Conservation (phyloP, 208 protist genomes). For the Crithidia expoeki region DNA sequence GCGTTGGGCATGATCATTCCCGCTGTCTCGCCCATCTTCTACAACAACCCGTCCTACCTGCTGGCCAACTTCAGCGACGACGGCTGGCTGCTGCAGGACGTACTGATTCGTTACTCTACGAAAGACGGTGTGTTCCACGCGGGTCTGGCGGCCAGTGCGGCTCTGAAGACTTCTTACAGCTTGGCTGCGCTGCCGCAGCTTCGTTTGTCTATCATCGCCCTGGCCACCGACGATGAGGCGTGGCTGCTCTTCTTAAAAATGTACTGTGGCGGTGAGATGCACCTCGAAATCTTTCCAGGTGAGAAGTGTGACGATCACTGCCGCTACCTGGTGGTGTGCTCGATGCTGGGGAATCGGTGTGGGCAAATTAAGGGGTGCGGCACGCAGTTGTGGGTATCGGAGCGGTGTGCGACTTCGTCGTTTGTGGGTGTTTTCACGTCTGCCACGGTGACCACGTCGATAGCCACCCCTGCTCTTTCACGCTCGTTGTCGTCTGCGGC, state of each 20-base stretch:
- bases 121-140: conserved; percentile 38
- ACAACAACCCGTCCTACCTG: conserved; percentile 75
- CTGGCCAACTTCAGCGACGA: conserved; percentile 46
- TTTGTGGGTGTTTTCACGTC: no score
- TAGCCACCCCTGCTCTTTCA: no score
- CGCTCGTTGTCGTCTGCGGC: no score
- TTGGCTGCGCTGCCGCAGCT: conserved; percentile 34
- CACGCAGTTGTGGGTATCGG: no score
- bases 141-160: conserved; percentile 35
- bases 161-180: conserved; percentile 33
- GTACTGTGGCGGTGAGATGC: conserved; percentile 44
- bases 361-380: conserved; percentile 45
- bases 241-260: conserved; percentile 58
- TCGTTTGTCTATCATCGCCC: conserved; percentile 10
- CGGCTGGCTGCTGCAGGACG: conserved; percentile 37
- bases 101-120: conserved; percentile 55
- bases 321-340: conserved; percentile 56
- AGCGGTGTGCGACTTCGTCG: no score
- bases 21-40: conserved; percentile 64
- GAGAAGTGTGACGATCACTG: conserved; percentile 48
- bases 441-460: no score
- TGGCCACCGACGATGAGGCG: conserved; percentile 36
- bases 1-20: conserved; percentile 58
- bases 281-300: conserved; percentile 36
- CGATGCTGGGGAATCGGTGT: conserved; percentile 48